Evolutionary conservation across 768 basidiomycete genomes (phyloP).

Genomic region (Trametes elegans): DNA sequence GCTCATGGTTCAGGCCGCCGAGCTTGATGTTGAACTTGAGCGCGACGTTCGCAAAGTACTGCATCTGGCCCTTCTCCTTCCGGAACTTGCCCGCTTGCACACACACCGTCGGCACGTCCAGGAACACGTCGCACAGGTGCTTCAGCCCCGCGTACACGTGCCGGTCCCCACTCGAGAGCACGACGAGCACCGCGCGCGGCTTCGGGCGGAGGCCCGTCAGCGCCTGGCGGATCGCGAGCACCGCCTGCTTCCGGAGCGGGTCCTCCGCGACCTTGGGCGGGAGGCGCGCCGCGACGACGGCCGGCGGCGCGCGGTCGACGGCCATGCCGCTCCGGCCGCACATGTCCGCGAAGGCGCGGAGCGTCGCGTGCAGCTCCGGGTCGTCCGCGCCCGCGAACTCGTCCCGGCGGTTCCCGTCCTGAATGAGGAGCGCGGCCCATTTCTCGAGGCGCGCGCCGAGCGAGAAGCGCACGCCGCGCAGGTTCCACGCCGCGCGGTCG

Average conservation of each 20-base stretch:
- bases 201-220: conserved; percentile 41
- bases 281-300: conserved; percentile 41
- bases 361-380: conserved; percentile 43
- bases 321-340: conserved; percentile 64
- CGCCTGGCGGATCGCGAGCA: conserved; percentile 40
- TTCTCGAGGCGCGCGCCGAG: conserved; percentile 52
- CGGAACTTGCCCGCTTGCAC: conserved; percentile 71
- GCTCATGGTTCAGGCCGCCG: conserved; percentile 50
- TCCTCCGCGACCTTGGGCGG: conserved; percentile 53
- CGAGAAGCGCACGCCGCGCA: conserved; percentile 59
- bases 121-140: conserved; percentile 47
- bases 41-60: conserved; percentile 56
- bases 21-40: conserved; percentile 56
- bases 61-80: conserved; percentile 55
- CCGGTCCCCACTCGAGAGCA: conserved; percentile 47
- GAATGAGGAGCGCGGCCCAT: conserved; percentile 70
- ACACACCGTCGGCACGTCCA: conserved; percentile 63
- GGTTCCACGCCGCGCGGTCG: conserved; percentile 51
- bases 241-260: conserved; percentile 51
- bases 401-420: conserved; percentile 51
- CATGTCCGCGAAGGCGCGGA: conserved; percentile 59
- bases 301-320: conserved; percentile 39
- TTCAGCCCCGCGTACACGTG: conserved; percentile 52
- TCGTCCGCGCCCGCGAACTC: conserved; percentile 60
- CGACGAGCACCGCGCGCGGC: conserved; percentile 44